Percentiles rank a stretch among this genome's conserved stretches.
These are phyloP conservation scores for Wickerhamiella domercqiae DNA, from an alignment of 805 yeast genomes.

Conservation along the genomic window DNA sequence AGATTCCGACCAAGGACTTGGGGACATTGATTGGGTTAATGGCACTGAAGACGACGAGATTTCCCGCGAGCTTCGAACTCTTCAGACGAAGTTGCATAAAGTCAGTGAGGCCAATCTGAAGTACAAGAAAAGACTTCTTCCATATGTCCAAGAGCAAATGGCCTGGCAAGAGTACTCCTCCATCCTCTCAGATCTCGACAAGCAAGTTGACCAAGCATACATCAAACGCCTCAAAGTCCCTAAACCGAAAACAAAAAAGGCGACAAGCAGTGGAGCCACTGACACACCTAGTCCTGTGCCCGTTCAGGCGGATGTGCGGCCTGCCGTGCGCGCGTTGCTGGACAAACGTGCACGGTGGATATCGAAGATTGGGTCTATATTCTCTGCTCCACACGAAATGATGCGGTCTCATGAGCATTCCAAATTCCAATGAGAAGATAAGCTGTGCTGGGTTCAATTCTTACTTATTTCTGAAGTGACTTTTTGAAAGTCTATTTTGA, in stretches of 20 bases:
- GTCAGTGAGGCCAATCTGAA: constrained; percentile 49
- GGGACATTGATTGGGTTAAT: constrained; percentile 54
- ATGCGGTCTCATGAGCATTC: constrained; percentile 54
- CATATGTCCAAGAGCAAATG: constrained; percentile 68
- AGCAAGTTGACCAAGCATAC: constrained; percentile 92
- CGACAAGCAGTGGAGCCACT: constrained; percentile 11
- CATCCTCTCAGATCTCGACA: constrained; percentile 83
- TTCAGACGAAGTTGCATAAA: constrained; percentile 53
- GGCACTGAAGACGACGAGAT: constrained; percentile 89
- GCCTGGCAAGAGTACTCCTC: constrained; percentile 92
- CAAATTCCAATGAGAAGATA: constrained; percentile 37
- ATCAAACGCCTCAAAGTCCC: constrained; percentile 65
- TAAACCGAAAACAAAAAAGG: constrained; percentile 45
- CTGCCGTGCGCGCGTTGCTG: constrained; percentile 60
- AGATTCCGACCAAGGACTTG: constrained; percentile 2
- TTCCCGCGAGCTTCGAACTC: constrained; percentile 59
- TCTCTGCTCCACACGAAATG: constrained; percentile 52
- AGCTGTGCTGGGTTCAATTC: too few species aligned
- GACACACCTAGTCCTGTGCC: constrained; percentile 13
- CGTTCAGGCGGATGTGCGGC: constrained; percentile 43
- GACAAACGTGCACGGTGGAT: constrained; percentile 88
- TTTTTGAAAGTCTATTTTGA: too few species aligned
- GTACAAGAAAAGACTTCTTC: constrained; percentile 49
- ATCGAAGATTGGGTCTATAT: constrained; percentile 73
- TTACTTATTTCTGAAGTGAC: too few species aligned